Evolutionary conservation across 495 filamentous ascomycete species (phyloP), one percentile per base, ranked within the genome.

Genomic region (Schizothecium vesticola): DNA sequence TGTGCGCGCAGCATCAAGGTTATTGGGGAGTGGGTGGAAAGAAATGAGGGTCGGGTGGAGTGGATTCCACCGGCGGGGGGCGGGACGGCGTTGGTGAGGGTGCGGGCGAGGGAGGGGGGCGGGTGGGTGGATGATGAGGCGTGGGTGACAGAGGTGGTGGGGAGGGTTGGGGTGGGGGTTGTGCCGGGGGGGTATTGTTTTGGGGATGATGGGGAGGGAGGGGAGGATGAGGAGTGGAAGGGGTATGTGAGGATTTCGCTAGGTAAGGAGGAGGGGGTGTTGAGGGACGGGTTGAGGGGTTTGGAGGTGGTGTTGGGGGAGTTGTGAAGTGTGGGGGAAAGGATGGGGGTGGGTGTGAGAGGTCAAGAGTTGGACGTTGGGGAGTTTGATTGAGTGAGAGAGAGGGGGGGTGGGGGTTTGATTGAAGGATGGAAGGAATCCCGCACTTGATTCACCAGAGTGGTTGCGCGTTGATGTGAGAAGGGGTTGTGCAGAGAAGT

Each of bases 61-160:
- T 93, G 90, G 89, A 79, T 87, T 3, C 89, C 86, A 71, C 91
- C 92, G 5, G 85, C 84, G 23, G 91, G 90, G 2, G 92, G 91
- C 0, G 94, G 92, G 2, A 93, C 89, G 6, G 90, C 89, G 3
- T 90, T 94, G 72, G 83, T 94, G 36, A 87, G 85, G 67, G 89
- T 95, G 66, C 79, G 72, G 2, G 80, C 82, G 62, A 83, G 22
- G 6, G 69, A 82, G 69, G 90, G 91, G 7, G 79, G n/a, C n/a
- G n/a, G 83, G 68, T 81, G 87, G 3, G 81, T 94, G 3, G 84
- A 93, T 71, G 89, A 92, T 69, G 84, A 84, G 33, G 83, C 77
- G 8, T 91, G 94, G 71, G 93, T 91, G 72, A 81, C 86, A 73
- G 80, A 82, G 72, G 73, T 95, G 19, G 77, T 88, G n/a, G 83